A percentile compares a stretch with the other conserved stretches of the same genome.
Conservation (phyloP, 2,329 filamentous ascomycete genomes). For the Esteya vermicola region DNA sequence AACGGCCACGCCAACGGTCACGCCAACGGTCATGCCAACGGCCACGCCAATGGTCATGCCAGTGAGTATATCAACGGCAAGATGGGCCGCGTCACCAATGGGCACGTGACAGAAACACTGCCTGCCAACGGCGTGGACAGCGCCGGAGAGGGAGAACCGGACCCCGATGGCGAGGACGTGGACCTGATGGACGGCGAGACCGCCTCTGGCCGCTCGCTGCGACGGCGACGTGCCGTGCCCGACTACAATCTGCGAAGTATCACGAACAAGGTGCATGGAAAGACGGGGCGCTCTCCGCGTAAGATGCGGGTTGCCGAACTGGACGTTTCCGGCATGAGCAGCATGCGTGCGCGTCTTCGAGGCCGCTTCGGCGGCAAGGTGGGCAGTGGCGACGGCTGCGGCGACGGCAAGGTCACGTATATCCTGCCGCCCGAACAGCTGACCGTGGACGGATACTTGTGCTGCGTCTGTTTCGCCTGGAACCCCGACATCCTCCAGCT, state of each 20-base stretch:
- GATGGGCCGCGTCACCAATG: not conserved
- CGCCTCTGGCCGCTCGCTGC: conserved; percentile 36
- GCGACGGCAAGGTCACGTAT: conserved; percentile 31
- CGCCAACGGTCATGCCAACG: not conserved
- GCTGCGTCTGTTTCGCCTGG: conserved; percentile 33
- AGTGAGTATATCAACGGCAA: conserved; percentile 8
- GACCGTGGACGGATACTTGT: conserved; percentile 32
- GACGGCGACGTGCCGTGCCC: conserved; percentile 31
- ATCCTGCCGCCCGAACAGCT: conserved; percentile 28
- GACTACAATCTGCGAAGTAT: conserved; percentile 46
- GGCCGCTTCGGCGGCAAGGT: not conserved
- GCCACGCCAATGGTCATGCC: conserved; percentile 7
- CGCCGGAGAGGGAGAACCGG: conserved; percentile 14
- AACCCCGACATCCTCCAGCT: conserved; percentile 34
- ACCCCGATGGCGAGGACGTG: conserved; percentile 25
- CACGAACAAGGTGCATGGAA: conserved; percentile 42
- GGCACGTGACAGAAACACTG: not conserved
- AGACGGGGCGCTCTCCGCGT: conserved; percentile 22
- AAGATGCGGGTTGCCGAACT: not conserved
- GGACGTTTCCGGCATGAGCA: conserved; percentile 9
- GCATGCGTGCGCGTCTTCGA: not conserved
- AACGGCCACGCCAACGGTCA: not conserved
- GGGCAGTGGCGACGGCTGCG: conserved; percentile 5
- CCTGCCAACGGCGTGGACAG: conserved; percentile 10
- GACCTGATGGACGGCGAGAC: conserved; percentile 10